These are phyloP conservation scores for Lophiostoma macrostomum DNA, from an alignment of 495 filamentous ascomycete genomes.

Conservation along the genomic window DNA sequence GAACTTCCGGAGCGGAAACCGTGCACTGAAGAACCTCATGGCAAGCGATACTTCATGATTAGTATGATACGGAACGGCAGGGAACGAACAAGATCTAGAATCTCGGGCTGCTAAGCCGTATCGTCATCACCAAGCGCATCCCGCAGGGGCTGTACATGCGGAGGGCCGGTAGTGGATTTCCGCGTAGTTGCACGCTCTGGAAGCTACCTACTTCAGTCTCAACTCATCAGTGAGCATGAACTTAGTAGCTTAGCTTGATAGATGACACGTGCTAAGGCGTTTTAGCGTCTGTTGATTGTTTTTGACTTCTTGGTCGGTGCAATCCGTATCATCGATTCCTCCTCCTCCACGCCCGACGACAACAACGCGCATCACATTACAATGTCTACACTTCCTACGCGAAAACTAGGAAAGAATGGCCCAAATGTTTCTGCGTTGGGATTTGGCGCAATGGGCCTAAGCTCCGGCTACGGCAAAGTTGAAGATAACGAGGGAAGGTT, in stretches of 20 bases:
- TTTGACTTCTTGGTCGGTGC: too few species aligned
- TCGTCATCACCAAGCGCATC: too few species aligned
- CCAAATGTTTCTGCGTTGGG: slow-evolving; percentile 52
- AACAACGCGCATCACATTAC: background rate
- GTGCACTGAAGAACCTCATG: background rate
- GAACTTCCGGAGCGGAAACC: slow-evolving; percentile 2
- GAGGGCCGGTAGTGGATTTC: slow-evolving; percentile 1
- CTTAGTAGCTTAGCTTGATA: background rate
- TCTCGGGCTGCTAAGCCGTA: too few species aligned
- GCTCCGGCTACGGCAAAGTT: slow-evolving; percentile 42
- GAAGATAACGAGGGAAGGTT: slow-evolving; percentile 50
- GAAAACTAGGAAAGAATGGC: slow-evolving; percentile 18
- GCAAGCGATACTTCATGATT: too few species aligned
- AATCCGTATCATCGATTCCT: background rate
- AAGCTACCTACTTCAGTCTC: background rate
- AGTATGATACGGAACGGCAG: too few species aligned
- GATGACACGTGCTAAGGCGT: slow-evolving; percentile 1
- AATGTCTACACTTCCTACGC: slow-evolving; percentile 17
- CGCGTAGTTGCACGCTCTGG: too few species aligned
- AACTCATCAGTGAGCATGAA: background rate
- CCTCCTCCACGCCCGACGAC: background rate
- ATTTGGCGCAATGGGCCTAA: slow-evolving; percentile 55
- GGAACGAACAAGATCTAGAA: too few species aligned
- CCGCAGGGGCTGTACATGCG: too few species aligned
- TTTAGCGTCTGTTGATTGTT: too few species aligned